Base-by-base conservation (phyloP, 192 early-diverging fungal genomes). In the Chytriomyces hyalinus region DNA sequence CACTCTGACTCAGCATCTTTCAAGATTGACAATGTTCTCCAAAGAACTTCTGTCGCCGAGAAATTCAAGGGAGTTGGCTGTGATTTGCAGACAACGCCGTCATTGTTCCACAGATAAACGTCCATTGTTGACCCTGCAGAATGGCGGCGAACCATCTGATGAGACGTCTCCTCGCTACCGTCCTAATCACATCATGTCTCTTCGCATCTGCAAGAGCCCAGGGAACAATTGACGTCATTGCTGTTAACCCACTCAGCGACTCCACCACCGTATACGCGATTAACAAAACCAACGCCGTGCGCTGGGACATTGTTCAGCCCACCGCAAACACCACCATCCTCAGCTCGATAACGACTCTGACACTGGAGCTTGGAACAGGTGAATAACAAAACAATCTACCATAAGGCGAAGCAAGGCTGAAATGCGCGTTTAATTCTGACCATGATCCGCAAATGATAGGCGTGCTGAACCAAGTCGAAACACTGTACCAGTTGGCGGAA, bases 341-440 rank as follows among this genome's bases (percentile, higher is more conserved):
- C 63, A 61, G 22, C 11, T 26, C 61, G 59, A 73, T 73, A n/a
- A 22, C 36, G 59, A 36, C 53, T 10, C 8, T 73, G 44, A 9
- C 8, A 8, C 26, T 73, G 6, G 71, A 20, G 7, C 44, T 73
- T 11, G 71, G 71, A 47, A 73, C 71, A 36, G 71, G 71, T 70
- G 50, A 7, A 15, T 49, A 59, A n/a, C 0, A 59, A 59, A 15
- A 59, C 57, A 59, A 15, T n/a, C 57, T n/a, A n/a, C 15, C 15
- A 59, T 59, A 59, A 59, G 4, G 3, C 2, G 15, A 59, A 59
- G 2, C 15, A 59, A 59, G 20, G 57, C 15, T 59, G 1, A n/a
- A n/a, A n/a, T 59, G 20, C 20, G 15, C 15, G 15, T 59, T n/a
- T 59, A n/a, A 59, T 59, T 59, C 15, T 59, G 15, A 59, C 20